Evolutionary conservation across 1,139 yeast genomes (phyloP).

Genomic region (Scheffersomyces illinoinensis): DNA sequence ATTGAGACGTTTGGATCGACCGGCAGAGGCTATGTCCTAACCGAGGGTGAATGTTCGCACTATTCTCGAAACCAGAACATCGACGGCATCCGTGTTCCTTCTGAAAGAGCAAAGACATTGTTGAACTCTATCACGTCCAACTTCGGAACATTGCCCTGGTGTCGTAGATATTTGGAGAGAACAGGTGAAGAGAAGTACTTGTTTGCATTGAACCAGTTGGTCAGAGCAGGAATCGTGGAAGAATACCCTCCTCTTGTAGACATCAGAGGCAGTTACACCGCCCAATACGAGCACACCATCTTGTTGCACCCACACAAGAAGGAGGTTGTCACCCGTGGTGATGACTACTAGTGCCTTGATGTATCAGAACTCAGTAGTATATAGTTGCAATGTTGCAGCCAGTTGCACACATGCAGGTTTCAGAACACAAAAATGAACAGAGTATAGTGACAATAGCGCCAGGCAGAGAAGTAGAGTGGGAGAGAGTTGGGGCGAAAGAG

Average conservation of each 20-base stretch:
- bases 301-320: conserved; percentile 87
- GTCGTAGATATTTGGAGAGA: conserved; percentile 91
- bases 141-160: conserved; percentile 95
- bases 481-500: background rate
- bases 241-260: conserved; percentile 98
- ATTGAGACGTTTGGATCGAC: conserved; percentile 98
- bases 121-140: conserved; percentile 68
- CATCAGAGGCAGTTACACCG: conserved; percentile 83
- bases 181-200: conserved; percentile 90
- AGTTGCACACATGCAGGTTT: background rate
- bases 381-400: background rate
- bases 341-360: conserved; percentile 58
- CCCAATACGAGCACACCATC: conserved; percentile 94
- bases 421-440: background rate
- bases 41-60: conserved; percentile 93
- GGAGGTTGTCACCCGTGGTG: conserved; percentile 94
- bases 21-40: conserved; percentile 86
- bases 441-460: background rate
- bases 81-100: conserved; percentile 45
- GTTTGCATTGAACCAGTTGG: conserved; percentile 84
- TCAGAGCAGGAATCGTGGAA: conserved; percentile 80
- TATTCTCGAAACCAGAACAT: conserved; percentile 66
- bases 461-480: background rate
- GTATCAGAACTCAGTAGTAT: background rate
- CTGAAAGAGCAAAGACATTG: conserved; percentile 68